Evolutionary conservation across 306 rosid species (phyloP).

Genomic region (Dalbergia cochinchinensis): DNA sequence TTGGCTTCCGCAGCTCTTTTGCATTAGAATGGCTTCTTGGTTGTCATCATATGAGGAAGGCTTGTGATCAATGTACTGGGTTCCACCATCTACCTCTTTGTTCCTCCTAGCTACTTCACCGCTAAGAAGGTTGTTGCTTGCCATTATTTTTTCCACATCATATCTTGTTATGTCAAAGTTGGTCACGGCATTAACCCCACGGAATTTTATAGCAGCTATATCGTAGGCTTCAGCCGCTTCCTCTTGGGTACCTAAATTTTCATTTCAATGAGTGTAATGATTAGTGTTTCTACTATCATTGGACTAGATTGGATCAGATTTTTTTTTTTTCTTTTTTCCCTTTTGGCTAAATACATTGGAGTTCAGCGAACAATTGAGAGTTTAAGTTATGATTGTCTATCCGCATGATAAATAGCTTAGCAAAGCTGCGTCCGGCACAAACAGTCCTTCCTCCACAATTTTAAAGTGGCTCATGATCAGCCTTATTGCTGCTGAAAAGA

Average conservation of each 20-base stretch:
- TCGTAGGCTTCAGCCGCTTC: conserved; percentile 98
- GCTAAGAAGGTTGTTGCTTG: conserved; percentile 77
- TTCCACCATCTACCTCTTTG: conserved; percentile 46
- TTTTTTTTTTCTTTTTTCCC: background rate
- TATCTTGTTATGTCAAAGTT: conserved; percentile 88
- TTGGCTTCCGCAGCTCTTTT: conserved; percentile 57
- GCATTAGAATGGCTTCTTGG: conserved; percentile 51
- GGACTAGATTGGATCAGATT: background rate
- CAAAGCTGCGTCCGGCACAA: conserved; percentile 41
- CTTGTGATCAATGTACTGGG: conserved; percentile 53
- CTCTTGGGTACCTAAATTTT: conserved; percentile 83
- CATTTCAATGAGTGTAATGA: conserved; percentile 33
- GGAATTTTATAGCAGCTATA: conserved; percentile 86
- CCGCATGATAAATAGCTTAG: conserved; percentile 45
- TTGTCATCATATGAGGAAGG: conserved; percentile 45
- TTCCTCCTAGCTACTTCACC: conserved; percentile 74
- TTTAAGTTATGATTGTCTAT: conserved; percentile 35
- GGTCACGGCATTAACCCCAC: conserved; percentile 87
- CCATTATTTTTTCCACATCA: conserved; percentile 83
- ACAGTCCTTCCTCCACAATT: conserved; percentile 26
- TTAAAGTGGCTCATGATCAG: conserved; percentile 46
- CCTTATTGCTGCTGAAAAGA: conserved; percentile 45
- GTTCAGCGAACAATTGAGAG: conserved; percentile 23
- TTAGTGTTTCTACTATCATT: conserved; percentile 23
- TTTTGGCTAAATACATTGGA: conserved; percentile 11